These are phyloP conservation scores for Vigna unguiculata DNA, from an alignment of 306 rosid genomes.

Conservation along the genomic window DNA sequence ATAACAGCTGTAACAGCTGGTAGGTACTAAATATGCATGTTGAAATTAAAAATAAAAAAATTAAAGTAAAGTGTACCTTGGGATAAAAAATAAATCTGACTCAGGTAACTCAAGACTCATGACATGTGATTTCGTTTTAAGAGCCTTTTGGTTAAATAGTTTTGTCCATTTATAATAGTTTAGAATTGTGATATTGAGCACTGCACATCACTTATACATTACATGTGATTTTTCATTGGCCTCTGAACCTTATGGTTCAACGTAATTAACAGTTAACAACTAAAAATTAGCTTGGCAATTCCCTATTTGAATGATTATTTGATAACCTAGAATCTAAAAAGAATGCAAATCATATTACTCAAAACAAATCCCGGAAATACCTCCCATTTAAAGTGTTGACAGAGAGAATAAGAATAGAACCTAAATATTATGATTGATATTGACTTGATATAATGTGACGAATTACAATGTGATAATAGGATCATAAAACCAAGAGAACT, in stretches of 20 bases:
- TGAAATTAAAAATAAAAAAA: neutral
- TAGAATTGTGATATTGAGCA: constrained; percentile 4
- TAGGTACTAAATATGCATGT: neutral
- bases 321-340: constrained; percentile 15
- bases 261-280: neutral
- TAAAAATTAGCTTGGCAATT: constrained; percentile 14
- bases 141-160: neutral
- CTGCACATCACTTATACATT: neutral
- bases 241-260: neutral
- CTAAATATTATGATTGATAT: neutral
- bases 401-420: no score
- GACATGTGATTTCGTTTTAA: neutral
- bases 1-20: no score
- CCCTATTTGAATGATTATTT: neutral
- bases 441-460: neutral
- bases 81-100: constrained; percentile 8
- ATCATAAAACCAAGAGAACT: neutral
- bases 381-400: no score
- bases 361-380: constrained; percentile 17
- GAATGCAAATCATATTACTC: constrained; percentile 4
- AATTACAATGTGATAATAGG: neutral
- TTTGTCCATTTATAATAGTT: neutral
- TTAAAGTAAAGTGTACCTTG: neutral
- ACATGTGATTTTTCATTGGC: neutral
- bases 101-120: neutral